Percentiles rank a stretch among this genome's conserved stretches.
These are phyloP conservation scores for Botrytis porri DNA, from an alignment of 2,329 filamentous ascomycete genomes.

Conservation along the genomic window DNA sequence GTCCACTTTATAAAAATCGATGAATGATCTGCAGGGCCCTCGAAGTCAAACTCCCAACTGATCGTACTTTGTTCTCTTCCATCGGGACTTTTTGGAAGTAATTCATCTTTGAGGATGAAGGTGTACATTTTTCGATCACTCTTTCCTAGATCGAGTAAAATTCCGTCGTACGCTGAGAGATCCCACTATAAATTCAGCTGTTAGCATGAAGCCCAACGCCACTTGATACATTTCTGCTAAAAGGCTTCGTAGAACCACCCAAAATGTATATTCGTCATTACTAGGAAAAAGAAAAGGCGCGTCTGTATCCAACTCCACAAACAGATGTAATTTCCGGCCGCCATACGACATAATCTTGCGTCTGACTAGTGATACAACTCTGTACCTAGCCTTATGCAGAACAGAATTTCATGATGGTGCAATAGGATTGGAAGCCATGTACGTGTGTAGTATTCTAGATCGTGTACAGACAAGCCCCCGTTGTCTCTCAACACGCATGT, in stretches of 20 bases:
- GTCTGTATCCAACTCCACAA: background rate
- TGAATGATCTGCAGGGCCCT: conserved; percentile 36
- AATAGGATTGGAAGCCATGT: background rate
- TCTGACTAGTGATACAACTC: background rate
- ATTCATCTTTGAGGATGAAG: conserved; percentile 68
- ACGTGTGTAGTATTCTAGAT: background rate
- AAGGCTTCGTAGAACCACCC: background rate
- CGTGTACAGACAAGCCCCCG: background rate
- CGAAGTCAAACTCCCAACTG: conserved; percentile 73
- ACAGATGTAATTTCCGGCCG: background rate
- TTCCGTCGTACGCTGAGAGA: conserved; percentile 59
- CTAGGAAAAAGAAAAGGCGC: background rate
- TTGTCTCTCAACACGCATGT: background rate
- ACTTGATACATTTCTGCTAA: background rate
- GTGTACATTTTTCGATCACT: conserved; percentile 69
- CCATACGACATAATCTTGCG: background rate
- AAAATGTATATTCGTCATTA: background rate
- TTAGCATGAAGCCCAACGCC: background rate
- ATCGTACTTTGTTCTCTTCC: conserved; percentile 70
- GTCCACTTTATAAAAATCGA: conserved; percentile 60
- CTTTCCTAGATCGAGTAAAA: conserved; percentile 51
- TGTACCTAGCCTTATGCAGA: background rate
- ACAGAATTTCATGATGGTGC: background rate
- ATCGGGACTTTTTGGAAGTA: conserved; percentile 55
- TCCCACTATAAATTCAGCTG: conserved; percentile 51